A percentile compares a stretch with the other conserved stretches of the same genome.
Conservation (phyloP, 306 rosid genomes). For the Albizia julibrissin region DNA sequence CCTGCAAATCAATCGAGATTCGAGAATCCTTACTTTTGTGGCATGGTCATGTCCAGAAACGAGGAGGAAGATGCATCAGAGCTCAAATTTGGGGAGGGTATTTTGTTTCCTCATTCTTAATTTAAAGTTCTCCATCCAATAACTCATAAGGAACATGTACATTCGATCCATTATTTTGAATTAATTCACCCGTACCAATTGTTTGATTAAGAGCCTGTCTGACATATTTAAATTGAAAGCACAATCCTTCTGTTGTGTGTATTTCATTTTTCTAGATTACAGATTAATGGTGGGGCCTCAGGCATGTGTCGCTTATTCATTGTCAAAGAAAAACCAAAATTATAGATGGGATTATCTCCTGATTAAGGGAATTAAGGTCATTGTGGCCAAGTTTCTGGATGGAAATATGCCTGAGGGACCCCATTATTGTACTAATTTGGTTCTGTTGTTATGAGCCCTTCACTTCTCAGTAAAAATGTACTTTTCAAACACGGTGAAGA, state of each 20-base stretch:
- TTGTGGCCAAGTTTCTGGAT: neutral
- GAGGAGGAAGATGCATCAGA: constrained; percentile 40
- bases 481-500: neutral
- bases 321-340: neutral
- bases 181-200: neutral
- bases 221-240: neutral
- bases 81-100: constrained; percentile 43
- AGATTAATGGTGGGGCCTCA: constrained; percentile 13
- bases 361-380: neutral
- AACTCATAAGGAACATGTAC: neutral
- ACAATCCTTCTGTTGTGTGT: neutral
- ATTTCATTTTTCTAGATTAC: neutral
- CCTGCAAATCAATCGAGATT: neutral
- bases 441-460: neutral
- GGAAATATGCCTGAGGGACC: neutral
- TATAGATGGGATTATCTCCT: neutral
- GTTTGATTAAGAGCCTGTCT: neutral
- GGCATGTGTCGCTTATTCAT: neutral
- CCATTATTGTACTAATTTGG: neutral
- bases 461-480: neutral
- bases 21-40: neutral
- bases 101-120: neutral
- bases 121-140: neutral
- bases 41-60: neutral
- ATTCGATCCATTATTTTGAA: neutral